A percentile compares a stretch with the other conserved stretches of the same genome.
Evolutionary conservation across 225 moss, liverwort and hornwort genomes (phyloP).

Genomic region (Straminergon stramineum): DNA sequence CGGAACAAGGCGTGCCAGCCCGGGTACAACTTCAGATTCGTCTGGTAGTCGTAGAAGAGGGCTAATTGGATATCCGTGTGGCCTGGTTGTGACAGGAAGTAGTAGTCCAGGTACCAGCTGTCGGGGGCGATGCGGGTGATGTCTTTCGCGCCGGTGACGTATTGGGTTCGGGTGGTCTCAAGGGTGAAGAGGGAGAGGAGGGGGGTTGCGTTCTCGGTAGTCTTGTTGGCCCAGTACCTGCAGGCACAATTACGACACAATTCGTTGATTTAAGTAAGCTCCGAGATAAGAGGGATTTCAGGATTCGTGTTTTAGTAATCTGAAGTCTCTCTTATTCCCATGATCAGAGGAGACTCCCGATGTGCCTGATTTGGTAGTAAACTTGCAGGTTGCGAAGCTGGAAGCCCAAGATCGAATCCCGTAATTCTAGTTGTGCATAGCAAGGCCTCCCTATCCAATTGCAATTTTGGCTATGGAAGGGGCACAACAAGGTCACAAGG

Average conservation of each 20-base stretch:
- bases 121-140: slow-evolving; percentile 20
- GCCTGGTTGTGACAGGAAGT: slow-evolving; percentile 26
- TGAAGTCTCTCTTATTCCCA: neutral
- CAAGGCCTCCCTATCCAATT: neutral
- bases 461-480: neutral
- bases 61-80: slow-evolving; percentile 28
- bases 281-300: neutral
- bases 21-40: slow-evolving; percentile 25
- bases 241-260: neutral
- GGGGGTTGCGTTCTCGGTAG: neutral
- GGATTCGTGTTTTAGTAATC: neutral
- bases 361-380: neutral
- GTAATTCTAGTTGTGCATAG: too few species aligned
- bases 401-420: neutral
- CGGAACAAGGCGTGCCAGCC: slow-evolving; percentile 26
- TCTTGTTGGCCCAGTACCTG: slow-evolving; percentile 27
- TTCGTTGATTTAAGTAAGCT: neutral
- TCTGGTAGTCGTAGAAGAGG: slow-evolving; percentile 51
- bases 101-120: slow-evolving; percentile 33
- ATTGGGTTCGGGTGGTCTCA: slow-evolving; percentile 9
- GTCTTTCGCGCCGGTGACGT: slow-evolving; percentile 18
- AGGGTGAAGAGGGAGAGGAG: slow-evolving; percentile 3
- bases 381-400: neutral
- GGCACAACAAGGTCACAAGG: neutral
- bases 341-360: neutral